Conservation (phyloP, 2,329 filamentous ascomycete genomes). For the Diplocarpon rosae region DNA sequence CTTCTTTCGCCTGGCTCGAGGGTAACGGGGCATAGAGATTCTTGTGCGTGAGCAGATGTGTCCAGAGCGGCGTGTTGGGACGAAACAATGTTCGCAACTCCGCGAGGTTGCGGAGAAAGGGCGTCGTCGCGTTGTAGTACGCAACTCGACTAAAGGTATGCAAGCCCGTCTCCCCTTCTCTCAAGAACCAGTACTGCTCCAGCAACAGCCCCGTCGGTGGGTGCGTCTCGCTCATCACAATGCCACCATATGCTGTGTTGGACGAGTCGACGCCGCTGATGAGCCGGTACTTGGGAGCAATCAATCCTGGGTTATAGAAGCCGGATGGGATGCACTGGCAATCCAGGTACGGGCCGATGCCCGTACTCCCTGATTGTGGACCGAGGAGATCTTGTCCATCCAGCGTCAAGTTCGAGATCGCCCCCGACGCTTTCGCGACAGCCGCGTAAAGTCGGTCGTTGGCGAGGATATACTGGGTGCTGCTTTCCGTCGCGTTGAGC, state of each 20-base stretch:
- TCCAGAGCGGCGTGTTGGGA: conserved; percentile 49
- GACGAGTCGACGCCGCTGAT: conserved; percentile 40
- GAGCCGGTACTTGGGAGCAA: conserved; percentile 37
- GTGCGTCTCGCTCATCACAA: conserved; percentile 49
- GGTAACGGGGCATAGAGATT: conserved; percentile 43
- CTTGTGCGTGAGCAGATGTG: conserved; percentile 47
- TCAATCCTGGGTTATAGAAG: conserved; percentile 46
- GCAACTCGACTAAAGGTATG: conserved; percentile 49
- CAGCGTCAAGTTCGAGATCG: conserved; percentile 33
- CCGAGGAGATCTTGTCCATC: conserved; percentile 44
- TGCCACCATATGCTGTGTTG: conserved; percentile 43
- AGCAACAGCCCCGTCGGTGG: conserved; percentile 45
- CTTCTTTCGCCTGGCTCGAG: conserved; percentile 31
- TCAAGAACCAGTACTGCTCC: conserved; percentile 55
- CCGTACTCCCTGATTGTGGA: conserved; percentile 32
- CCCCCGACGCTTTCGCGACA: conserved; percentile 33
- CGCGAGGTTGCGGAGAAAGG: conserved; percentile 45
- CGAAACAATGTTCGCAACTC: conserved; percentile 52
- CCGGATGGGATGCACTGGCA: conserved; percentile 51
- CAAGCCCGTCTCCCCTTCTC: conserved; percentile 50
- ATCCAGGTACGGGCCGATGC: conserved; percentile 48
- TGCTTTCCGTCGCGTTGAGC: conserved; percentile 23
- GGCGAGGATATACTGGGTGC: conserved; percentile 28
- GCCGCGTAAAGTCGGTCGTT: conserved; percentile 36
- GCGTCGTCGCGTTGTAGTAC: conserved; percentile 46